These are phyloP conservation scores for Emmonsiellopsis sp. DNA, from an alignment of 2,329 filamentous ascomycete genomes.

Conservation along the genomic window DNA sequence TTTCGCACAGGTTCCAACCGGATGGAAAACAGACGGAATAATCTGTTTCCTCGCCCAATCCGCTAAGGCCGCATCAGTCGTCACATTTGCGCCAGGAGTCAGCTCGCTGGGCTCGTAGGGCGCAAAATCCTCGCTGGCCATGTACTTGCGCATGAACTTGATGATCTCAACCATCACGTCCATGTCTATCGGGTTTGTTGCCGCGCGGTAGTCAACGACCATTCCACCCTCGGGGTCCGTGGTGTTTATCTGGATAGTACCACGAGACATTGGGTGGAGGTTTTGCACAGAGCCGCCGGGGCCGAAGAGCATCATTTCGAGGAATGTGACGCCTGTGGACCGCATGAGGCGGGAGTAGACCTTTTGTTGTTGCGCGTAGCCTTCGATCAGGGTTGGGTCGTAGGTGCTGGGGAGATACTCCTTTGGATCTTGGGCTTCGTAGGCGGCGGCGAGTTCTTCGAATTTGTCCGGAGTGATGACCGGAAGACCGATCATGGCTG, in stretches of 20 bases:
- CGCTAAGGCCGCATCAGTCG: not conserved
- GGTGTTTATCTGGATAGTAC: conserved; percentile 30
- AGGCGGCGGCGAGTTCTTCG: not conserved
- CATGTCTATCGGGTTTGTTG: conserved; percentile 30
- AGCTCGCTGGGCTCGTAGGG: not conserved
- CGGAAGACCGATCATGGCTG: conserved; percentile 1
- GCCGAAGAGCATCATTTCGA: not conserved
- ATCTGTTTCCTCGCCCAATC: not conserved
- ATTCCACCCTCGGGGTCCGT: conserved; percentile 26
- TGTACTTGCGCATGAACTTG: conserved; percentile 26
- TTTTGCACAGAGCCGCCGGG: conserved; percentile 2
- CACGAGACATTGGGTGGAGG: conserved; percentile 31
- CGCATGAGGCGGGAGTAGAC: not conserved
- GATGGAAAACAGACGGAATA: conserved; percentile 10
- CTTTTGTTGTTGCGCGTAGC: conserved; percentile 1
- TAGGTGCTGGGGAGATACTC: not conserved
- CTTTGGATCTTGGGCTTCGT: conserved; percentile 1
- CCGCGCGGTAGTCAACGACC: conserved; percentile 30
- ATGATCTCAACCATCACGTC: conserved; percentile 26
- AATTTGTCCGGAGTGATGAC: not conserved
- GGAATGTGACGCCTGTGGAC: conserved; percentile 1
- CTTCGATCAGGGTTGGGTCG: not conserved
- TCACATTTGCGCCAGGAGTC: not conserved
- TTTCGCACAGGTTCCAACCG: conserved; percentile 18
- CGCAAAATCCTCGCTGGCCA: conserved; percentile 20